Base-by-base conservation (phyloP, 2,329 filamentous ascomycete species). In the Aspergillus tanneri region DNA sequence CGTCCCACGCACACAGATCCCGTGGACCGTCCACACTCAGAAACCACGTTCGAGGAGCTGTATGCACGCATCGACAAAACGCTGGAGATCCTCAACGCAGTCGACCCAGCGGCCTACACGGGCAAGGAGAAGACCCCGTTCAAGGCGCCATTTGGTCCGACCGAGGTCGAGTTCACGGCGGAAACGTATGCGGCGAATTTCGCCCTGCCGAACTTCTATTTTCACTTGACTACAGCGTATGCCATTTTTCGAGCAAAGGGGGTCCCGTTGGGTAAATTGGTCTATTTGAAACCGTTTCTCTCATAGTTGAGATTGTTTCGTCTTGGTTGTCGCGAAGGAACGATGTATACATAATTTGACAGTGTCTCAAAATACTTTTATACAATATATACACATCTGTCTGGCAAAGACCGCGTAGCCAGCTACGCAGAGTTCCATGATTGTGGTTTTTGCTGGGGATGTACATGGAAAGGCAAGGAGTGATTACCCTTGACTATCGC, bases 141-240 rank as follows among this genome's bases (percentile, higher is more conserved):
- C 6, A 50, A 65, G 4, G 50, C 79, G 27, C 61, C 66, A 35
- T 56, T 62, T 1, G 56, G 60, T 6, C 46, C 46, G 8, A 53
- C 58, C 3, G 67, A 76, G 43, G 40, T 62, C 5, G 71, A 70
- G 47, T 73, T 77, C 11, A 69, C 69, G 2, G 74, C 66, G 0
- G 54, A 69, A 46, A 65, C 70, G 2, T 86, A 81, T 60, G 59
- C 80, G 18, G 60, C 67, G 32, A 67, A 67, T 3, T 81, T 76
- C 63, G 73, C 68, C 3, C 46, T 83, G 35, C 82, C 84, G 18
- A 85, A 86, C 59, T 66, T 85, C 56, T 85, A 75, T 70, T 88
- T 87, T 67, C 85, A 87, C 61, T 55, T 80, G 11, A 74, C 66
- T 3, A 83, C 75, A 10, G 73, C 80, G 28, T 18, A 34, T 34